phyloP scores from a whole-genome alignment of 75 land plant genomes.

The Pinus taeda region DNA sequence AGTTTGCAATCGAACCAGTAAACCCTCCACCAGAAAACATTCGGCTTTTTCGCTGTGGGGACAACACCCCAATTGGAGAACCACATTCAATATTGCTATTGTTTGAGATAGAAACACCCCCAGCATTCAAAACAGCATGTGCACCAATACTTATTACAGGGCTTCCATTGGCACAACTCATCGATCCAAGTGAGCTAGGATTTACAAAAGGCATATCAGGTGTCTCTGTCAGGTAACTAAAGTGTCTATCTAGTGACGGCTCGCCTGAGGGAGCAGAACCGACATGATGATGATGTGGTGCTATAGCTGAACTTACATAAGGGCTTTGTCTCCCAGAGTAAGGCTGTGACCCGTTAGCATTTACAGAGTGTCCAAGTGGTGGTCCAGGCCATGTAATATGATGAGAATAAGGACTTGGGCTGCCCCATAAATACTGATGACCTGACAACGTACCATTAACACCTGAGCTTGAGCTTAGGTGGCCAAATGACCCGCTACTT shows the following conservation, averaged over 20 bases:
- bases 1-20: slow-evolving; percentile 28
- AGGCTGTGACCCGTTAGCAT: slow-evolving; percentile 27
- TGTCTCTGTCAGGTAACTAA: slow-evolving; percentile 61
- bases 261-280: slow-evolving; percentile 79
- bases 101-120: slow-evolving; percentile 36
- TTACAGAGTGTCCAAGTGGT: slow-evolving; percentile 27
- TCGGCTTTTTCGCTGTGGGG: slow-evolving; percentile 48
- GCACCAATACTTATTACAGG: slow-evolving; percentile 55
- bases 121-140: slow-evolving; percentile 31
- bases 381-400: slow-evolving; percentile 37
- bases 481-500: slow-evolving; percentile 10
- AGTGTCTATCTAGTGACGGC: slow-evolving; percentile 42
- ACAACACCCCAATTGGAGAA: slow-evolving; percentile 61
- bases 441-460: slow-evolving; percentile 56
- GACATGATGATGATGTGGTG: slow-evolving; percentile 43
- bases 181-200: slow-evolving; percentile 37
- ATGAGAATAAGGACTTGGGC: slow-evolving; percentile 54
- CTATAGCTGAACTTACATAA: slow-evolving; percentile 24
- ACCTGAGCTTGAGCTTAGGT: slow-evolving; percentile 35
- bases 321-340: slow-evolving; percentile 33
- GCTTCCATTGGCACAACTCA: slow-evolving; percentile 36
- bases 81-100: slow-evolving; percentile 43
- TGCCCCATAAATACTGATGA: slow-evolving; percentile 88
- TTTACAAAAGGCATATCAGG: slow-evolving; percentile 59
- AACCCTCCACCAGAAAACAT: slow-evolving; percentile 46